Evolutionary conservation across 148 eudicot species (phyloP), one percentile per base, ranked within the genome.

Genomic region (Chenopodium formosanum): DNA sequence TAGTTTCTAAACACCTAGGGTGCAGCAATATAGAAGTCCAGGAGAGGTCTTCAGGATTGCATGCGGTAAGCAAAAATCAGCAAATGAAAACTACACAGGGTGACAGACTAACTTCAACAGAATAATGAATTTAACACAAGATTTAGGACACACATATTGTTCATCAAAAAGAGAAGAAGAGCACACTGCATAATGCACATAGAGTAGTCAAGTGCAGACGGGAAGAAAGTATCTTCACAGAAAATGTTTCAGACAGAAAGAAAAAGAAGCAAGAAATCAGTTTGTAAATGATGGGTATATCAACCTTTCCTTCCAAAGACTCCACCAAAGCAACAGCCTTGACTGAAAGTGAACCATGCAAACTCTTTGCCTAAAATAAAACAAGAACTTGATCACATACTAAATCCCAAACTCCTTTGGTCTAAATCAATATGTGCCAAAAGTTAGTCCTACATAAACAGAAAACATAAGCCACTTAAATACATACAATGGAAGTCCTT

Each of bases 241-340:
- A 29, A 46, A 47, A 60, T 40, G 69, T 73, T 17, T 29, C 10
- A 77, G n/a, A 64, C 34, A 8, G 23, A 7, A 66, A 74, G 19
- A 53, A 73, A 81, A 65, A 58, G 56, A 67, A 46, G 32, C 16
- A 13, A 65, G 29, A 48, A 67, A 40, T 56, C 13, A 78, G 50
- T 31, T 46, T 64, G 50, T 17, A 74, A 48, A 19, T 40, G 31
- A 71, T 46, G 40, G 0, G 60, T 69, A 81, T 20, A 82, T 90
- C 80, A 48, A 92, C 99, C 95, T 94, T 96, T 82, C 92, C 99
- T 82, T 96, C 99, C 88, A 91, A 86, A 78, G 98, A 81, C 86
- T 96, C 98, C 79, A 90, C 88, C 67, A 92, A 75, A 81, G 89
- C 88, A 79, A 81, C 78, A 72, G 97, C 93, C 89, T 89, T 92